These are phyloP conservation scores for Trichoderma hamatum DNA, from an alignment of 2,329 filamentous ascomycete genomes.

Conservation along the genomic window DNA sequence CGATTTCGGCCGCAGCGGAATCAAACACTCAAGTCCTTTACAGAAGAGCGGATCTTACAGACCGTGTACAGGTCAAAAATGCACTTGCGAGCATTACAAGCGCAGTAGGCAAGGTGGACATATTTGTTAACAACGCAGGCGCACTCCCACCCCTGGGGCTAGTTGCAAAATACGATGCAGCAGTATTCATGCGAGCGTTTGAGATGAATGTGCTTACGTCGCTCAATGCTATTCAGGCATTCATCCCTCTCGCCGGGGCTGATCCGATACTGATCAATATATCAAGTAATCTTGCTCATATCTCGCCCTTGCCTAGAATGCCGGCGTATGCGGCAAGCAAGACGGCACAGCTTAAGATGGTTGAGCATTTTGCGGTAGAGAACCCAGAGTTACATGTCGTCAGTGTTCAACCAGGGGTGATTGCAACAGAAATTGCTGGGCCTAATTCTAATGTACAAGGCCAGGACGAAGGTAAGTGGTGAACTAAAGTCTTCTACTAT, in stretches of 20 bases:
- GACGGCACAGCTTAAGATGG: not conserved
- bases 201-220: not conserved
- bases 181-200: not conserved
- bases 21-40: not conserved
- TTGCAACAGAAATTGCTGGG: not conserved
- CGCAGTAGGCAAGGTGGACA: not conserved
- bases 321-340: not conserved
- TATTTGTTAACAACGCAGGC: not conserved
- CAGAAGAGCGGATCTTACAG: not conserved
- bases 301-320: not conserved
- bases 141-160: not conserved
- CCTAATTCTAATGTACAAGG: not conserved
- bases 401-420: not conserved
- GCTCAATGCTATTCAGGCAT: not conserved
- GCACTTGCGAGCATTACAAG: not conserved
- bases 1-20: not conserved
- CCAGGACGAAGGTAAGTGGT: not conserved
- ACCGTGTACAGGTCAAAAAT: not conserved
- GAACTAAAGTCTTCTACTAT: not conserved
- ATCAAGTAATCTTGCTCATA: not conserved
- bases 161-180: not conserved
- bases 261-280: not conserved
- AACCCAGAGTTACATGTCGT: not conserved
- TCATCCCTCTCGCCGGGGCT: not conserved
- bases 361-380: not conserved